Conservation (phyloP, 768 basidiomycete species). For the Suillus placidus region DNA sequence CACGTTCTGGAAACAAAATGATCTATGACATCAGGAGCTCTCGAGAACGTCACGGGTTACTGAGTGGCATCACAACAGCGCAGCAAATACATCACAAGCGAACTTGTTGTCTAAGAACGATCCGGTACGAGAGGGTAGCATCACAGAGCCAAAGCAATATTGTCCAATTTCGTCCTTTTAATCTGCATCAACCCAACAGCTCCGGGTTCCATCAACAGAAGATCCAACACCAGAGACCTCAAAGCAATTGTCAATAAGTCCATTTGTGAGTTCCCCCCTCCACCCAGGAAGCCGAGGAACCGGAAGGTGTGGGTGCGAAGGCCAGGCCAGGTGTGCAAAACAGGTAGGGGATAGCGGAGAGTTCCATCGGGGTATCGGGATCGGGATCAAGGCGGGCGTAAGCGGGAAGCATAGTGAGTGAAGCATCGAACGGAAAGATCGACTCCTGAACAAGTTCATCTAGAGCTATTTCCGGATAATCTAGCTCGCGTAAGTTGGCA, state of each 20-base stretch:
- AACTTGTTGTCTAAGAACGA: background rate
- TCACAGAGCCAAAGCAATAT: background rate
- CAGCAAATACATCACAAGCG: background rate
- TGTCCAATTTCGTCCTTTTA: background rate
- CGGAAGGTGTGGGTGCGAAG: background rate
- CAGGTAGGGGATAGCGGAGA: conserved; percentile 35
- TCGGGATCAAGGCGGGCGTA: conserved; percentile 17
- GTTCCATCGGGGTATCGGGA: conserved; percentile 21
- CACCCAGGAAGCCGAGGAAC: background rate
- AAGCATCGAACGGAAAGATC: conserved; percentile 1
- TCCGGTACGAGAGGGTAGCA: background rate
- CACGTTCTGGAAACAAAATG: too few species aligned
- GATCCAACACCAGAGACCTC: background rate
- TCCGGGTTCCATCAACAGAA: background rate
- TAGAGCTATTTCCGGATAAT: background rate
- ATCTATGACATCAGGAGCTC: too few species aligned
- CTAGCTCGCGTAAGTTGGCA: background rate
- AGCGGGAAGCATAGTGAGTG: background rate
- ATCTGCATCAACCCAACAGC: background rate
- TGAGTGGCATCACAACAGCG: background rate
- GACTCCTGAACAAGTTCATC: background rate
- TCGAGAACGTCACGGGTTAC: background rate
- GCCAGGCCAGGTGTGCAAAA: conserved; percentile 24
- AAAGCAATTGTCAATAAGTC: background rate
- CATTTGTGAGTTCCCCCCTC: background rate